phyloP scores from a whole-genome alignment of 2,329 filamentous ascomycete species.

The Atkinsonella hypoxylon region DNA sequence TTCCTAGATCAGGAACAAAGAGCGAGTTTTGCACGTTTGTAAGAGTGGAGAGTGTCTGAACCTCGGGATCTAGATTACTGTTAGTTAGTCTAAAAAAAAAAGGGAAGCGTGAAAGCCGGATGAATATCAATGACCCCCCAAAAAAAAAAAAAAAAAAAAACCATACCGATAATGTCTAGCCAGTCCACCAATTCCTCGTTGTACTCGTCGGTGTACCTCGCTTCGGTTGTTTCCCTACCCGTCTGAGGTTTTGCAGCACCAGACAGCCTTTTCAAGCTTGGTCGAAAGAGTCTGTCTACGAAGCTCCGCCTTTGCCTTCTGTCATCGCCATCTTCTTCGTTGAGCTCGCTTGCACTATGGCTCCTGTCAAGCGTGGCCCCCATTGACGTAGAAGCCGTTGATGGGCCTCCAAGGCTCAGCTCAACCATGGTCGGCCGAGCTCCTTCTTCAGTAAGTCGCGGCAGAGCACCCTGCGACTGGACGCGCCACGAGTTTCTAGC shows the following conservation, averaged over 20 bases:
- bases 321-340: background rate
- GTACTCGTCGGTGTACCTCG: slow-evolving; percentile 21
- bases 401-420: slow-evolving; percentile 11
- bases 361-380: background rate
- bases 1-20: slow-evolving; percentile 71
- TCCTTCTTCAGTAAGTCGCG: slow-evolving; percentile 28
- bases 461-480: slow-evolving; percentile 23
- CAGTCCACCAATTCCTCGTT: slow-evolving; percentile 27
- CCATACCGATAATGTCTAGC: slow-evolving; percentile 27
- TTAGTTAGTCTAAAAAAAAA: background rate
- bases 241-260: background rate
- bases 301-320: slow-evolving; percentile 1
- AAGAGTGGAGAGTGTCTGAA: slow-evolving; percentile 69
- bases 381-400: slow-evolving; percentile 15
- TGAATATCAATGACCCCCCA: background rate
- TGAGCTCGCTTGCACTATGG: background rate
- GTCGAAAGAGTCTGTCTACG: slow-evolving; percentile 5
- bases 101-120: too few relatives aligned
- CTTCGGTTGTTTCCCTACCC: slow-evolving; percentile 5
- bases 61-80: slow-evolving; percentile 61
- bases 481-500: slow-evolving; percentile 19
- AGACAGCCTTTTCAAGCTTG: slow-evolving; percentile 2
- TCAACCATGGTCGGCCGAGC: slow-evolving; percentile 23
- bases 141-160: background rate
- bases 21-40: slow-evolving; percentile 87